A percentile compares a stretch with the other conserved stretches of the same genome.
These are phyloP conservation scores for Eutrema salsugineum DNA, from an alignment of 441 rosid genomes.

Conservation along the genomic window DNA sequence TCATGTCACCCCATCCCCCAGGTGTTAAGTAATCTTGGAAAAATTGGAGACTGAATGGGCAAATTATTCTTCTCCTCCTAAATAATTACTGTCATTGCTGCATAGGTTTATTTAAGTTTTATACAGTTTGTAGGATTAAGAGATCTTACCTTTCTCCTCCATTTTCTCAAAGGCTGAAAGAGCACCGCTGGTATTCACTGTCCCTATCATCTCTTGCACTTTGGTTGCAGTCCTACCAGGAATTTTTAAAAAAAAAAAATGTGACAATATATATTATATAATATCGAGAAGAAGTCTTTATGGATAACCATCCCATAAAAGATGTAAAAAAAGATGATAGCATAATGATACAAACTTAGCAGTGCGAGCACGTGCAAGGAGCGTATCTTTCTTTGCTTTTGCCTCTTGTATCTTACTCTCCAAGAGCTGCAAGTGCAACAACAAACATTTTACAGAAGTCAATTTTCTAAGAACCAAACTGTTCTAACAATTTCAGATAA, in stretches of 20 bases:
- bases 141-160: slow-evolving; percentile 48
- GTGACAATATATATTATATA: background rate
- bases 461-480: background rate
- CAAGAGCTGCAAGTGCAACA: slow-evolving; percentile 54
- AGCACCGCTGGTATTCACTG: slow-evolving; percentile 46
- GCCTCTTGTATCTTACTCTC: slow-evolving; percentile 99
- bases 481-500: background rate
- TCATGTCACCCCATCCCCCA: background rate
- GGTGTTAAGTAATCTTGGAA: background rate
- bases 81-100: background rate
- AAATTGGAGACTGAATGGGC: background rate
- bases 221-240: slow-evolving; percentile 49
- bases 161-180: slow-evolving; percentile 53
- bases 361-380: slow-evolving; percentile 96
- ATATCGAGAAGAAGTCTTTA: background rate
- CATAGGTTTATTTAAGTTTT: background rate
- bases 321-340: background rate
- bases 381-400: slow-evolving; percentile 91
- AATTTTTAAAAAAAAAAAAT: background rate
- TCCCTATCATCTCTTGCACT: slow-evolving; percentile 55
- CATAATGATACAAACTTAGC: slow-evolving; percentile 53
- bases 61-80: background rate
- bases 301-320: background rate
- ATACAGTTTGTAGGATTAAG: background rate
- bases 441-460: background rate